Evolutionary conservation across 2,329 filamentous ascomycete species (phyloP), one percentile per base, ranked within the genome.

Genomic region (Nectriaceae sp.): DNA sequence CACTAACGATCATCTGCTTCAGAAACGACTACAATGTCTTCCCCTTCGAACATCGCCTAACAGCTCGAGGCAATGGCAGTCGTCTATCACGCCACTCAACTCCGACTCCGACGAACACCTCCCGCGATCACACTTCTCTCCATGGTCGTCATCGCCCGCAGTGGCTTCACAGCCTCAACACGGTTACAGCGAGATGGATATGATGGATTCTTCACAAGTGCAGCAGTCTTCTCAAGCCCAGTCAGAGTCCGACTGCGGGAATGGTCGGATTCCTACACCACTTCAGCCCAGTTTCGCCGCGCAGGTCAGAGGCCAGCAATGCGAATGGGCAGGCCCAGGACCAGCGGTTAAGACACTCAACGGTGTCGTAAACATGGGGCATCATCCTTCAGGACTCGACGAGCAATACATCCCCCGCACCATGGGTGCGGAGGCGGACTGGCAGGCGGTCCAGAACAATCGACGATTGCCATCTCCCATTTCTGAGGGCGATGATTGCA

Each of bases 391-490:
- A 4, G 67, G 65, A 21, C 69, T 75, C 53, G 67, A 70, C 15
- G 71, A 76, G 46, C 67, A 73, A 15, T 72, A 69, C 19, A 66
- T 80, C 4, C 78, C 78, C n/a, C 73, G 77, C 21, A 77, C 72
- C 1, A 69, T 80, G 53, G 70, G 71, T 21, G 67, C 66, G 46
- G 59, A 66, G 10, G 66, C 65, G 6, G 75, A 79, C 46, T 84
- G 80, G 80, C 74, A 73, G 39, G 68, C 75, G 50, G 67, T 77
- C 13, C 77, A 82, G 52, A 79, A 76, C 52, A 77, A 78, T 52
- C 72, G 79, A 21, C 75, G 78, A 15, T 68, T 83, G 2, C 80
- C 80, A 2, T 83, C 80, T 4, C 80, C 80, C n/a, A 83, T 83
- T 43, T 83, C 78, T 44, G 80, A 83, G 55, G 71, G 70, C 16